Evolutionary conservation across 306 rosid species (phyloP).

Genomic region (Vigna radiata): DNA sequence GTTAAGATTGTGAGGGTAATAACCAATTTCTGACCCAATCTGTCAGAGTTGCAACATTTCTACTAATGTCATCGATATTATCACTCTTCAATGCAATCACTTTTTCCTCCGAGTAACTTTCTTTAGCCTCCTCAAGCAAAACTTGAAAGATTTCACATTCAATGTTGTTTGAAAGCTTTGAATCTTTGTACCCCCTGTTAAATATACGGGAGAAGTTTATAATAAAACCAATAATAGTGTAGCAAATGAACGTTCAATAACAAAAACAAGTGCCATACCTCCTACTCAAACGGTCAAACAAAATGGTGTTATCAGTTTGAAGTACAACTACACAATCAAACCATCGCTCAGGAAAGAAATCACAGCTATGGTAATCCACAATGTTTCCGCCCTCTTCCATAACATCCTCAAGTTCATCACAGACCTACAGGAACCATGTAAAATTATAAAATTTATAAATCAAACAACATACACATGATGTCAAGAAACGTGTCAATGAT

Average conservation of each 20-base stretch:
- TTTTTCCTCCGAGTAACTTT: constrained; percentile 74
- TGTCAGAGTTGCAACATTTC: constrained; percentile 63
- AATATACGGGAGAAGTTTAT: not conserved
- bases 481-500: not conserved
- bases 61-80: constrained; percentile 60
- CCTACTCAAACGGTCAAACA: constrained; percentile 61
- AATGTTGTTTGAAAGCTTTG: constrained; percentile 81
- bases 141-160: constrained; percentile 90
- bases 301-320: constrained; percentile 77
- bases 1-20: constrained; percentile 39
- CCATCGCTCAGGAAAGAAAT: constrained; percentile 97
- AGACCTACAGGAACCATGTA: constrained; percentile 27
- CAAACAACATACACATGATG: constrained; percentile 5
- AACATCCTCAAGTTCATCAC: constrained; percentile 88
- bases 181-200: constrained; percentile 62
- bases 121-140: constrained; percentile 86
- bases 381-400: constrained; percentile 88
- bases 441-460: not conserved
- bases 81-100: constrained; percentile 74
- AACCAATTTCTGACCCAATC: constrained; percentile 80
- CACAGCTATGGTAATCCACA: constrained; percentile 93
- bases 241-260: constrained; percentile 18
- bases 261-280: constrained; percentile 53
- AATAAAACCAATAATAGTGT: not conserved
- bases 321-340: constrained; percentile 90